phyloP scores from a whole-genome alignment of 2,329 filamentous ascomycete genomes.

The Verticillium nonalfalfae region DNA sequence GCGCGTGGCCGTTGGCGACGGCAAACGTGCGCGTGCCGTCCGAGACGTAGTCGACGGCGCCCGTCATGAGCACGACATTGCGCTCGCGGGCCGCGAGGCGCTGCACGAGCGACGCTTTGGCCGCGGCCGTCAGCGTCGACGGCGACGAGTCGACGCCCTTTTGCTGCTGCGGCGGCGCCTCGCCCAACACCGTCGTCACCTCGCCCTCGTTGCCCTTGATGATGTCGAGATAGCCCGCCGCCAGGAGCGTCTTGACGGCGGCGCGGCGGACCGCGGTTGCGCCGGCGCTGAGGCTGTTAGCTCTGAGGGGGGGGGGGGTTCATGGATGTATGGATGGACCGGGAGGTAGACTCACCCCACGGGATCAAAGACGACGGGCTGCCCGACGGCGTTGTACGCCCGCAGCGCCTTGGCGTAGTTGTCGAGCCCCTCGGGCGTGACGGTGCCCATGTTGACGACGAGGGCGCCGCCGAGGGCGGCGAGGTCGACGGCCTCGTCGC shows the following conservation, averaged over 20 bases:
- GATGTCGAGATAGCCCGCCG: slow-evolving; percentile 71
- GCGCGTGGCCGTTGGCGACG: slow-evolving; percentile 69
- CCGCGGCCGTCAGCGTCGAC: slow-evolving; percentile 34
- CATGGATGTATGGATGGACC: background rate
- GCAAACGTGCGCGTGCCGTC: slow-evolving; percentile 64
- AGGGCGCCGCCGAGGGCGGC: slow-evolving; percentile 69
- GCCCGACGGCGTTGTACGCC: slow-evolving; percentile 73
- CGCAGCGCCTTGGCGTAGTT: slow-evolving; percentile 69
- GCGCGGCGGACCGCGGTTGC: slow-evolving; percentile 50
- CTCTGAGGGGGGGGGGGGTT: no score
- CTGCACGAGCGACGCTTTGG: slow-evolving; percentile 56
- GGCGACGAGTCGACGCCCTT: slow-evolving; percentile 78
- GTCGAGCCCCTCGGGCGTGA: slow-evolving; percentile 65
- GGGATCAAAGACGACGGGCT: slow-evolving; percentile 79
- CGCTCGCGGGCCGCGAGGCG: slow-evolving; percentile 61
- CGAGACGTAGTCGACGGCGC: slow-evolving; percentile 67
- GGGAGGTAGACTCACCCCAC: slow-evolving; percentile 55
- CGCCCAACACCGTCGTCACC: slow-evolving; percentile 65
- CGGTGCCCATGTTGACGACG: slow-evolving; percentile 92
- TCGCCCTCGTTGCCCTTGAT: slow-evolving; percentile 95
- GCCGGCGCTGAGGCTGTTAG: slow-evolving; percentile 4
- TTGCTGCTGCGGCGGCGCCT: slow-evolving; percentile 47
- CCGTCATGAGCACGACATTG: slow-evolving; percentile 77
- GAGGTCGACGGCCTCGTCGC: slow-evolving; percentile 76
- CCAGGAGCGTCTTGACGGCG: slow-evolving; percentile 65